Evolutionary conservation across 1,284 basidiomycete species (phyloP).

Genomic region (Pholiota adiposa): DNA sequence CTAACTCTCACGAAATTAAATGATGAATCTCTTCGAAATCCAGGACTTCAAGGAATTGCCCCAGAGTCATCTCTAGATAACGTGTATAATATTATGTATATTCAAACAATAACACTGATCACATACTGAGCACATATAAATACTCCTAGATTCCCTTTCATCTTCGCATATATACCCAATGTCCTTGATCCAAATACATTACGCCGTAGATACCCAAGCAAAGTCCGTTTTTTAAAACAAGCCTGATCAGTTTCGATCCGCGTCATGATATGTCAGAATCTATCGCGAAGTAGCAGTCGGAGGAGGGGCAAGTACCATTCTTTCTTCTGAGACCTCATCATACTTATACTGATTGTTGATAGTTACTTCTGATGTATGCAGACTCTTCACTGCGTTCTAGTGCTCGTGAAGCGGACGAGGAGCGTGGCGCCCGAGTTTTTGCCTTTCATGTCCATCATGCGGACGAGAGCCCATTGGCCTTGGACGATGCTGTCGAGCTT

Average conservation of each 20-base stretch:
- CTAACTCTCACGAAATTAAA: too few species aligned
- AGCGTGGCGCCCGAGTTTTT: constrained; percentile 54
- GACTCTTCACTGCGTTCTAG: constrained; percentile 1
- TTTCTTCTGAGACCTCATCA: neutral
- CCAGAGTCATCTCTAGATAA: too few species aligned
- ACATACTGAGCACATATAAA: too few species aligned
- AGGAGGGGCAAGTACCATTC: neutral
- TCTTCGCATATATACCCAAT: neutral
- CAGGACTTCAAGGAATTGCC: too few species aligned
- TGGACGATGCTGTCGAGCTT: constrained; percentile 46
- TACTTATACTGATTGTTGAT: neutral
- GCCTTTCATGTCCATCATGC: constrained; percentile 56
- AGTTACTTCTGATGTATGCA: neutral
- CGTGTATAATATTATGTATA: too few species aligned
- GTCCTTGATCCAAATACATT: neutral
- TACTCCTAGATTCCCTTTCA: neutral
- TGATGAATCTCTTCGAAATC: too few species aligned
- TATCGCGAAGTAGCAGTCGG: neutral
- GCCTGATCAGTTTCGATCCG: too few species aligned
- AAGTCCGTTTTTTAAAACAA: too few species aligned
- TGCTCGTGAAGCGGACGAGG: constrained; percentile 43
- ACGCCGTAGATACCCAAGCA: neutral
- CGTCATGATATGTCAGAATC: neutral
- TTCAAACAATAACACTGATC: too few species aligned
- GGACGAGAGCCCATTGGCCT: constrained; percentile 52